A percentile compares a stretch with the other conserved stretches of the same genome.
phyloP scores from a whole-genome alignment of 2,329 filamentous ascomycete species.

The Periconia sp. region DNA sequence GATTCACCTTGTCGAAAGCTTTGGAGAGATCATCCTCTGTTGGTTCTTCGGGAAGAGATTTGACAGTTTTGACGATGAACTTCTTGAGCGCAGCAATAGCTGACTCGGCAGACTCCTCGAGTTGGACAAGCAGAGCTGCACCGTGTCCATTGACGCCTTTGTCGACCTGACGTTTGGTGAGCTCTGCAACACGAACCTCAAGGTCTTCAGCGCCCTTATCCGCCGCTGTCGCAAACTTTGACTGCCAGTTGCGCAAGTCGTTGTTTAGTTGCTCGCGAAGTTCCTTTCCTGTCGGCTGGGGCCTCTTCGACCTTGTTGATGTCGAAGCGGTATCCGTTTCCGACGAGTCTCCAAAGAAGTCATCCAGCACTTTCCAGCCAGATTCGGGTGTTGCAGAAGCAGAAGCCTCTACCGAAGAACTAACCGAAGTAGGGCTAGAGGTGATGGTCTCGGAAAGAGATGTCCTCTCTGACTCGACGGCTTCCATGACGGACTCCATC shows the following conservation, averaged over 20 bases:
- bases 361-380: constrained; percentile 35
- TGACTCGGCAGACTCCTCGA: constrained; percentile 67
- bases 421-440: constrained; percentile 16
- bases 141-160: constrained; percentile 68
- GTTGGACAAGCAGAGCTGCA: constrained; percentile 64
- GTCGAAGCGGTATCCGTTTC: constrained; percentile 16
- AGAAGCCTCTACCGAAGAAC: constrained; percentile 26
- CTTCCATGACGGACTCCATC: constrained; percentile 60
- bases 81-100: constrained; percentile 68
- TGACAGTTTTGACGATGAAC: constrained; percentile 61
- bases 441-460: constrained; percentile 18
- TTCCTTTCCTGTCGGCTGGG: constrained; percentile 40
- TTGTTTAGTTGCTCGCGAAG: constrained; percentile 66
- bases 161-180: constrained; percentile 71
- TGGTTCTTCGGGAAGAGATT: constrained; percentile 60
- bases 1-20: constrained; percentile 55
- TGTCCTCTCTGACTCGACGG: constrained; percentile 25
- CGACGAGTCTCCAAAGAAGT: constrained; percentile 30
- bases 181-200: constrained; percentile 64
- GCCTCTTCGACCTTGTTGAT: constrained; percentile 17
- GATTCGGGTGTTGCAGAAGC: constrained; percentile 23
- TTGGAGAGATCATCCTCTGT: constrained; percentile 55
- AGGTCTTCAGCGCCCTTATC: constrained; percentile 78
- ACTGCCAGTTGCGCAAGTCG: constrained; percentile 84
- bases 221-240: constrained; percentile 81